Evolutionary conservation across 2,329 filamentous ascomycete species (phyloP), one percentile per base, ranked within the genome.

Genomic region (Catunica adiposa): DNA sequence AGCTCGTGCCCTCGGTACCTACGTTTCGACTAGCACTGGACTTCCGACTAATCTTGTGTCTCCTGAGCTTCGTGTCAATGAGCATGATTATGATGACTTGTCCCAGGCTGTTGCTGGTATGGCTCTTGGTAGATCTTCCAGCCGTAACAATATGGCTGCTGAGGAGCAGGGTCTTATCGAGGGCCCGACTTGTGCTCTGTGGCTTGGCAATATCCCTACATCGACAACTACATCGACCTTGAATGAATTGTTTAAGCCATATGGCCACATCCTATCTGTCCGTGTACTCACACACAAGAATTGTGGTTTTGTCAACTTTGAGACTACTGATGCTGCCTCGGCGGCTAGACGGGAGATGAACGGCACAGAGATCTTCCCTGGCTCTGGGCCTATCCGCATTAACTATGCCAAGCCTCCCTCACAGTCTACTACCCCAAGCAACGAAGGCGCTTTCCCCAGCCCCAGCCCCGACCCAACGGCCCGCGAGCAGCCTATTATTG

Each of bases 291-390:
- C 92, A 0, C 89, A 98, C 73, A 98, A 98, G 76, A 97, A 95
- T 69, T 98, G 92, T 66, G 92, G 90, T 2, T 98, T 98, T 63
- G 90, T 98, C 66, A 98, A 98, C 69, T 98, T 95, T 64, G 89
- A 97, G 69, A 83, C 80, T 58, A 71, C 92, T 29, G 89, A 97
- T 61, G 94, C 88, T 66, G 92, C 92, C 56, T 83, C 96, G 40
- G 82, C 87, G 59, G 92, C 92, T 15, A 94, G 90, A 67, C 82
- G 82, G 14, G 78, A 83, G 65, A 82, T 95, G 69, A 97, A 97
- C 64, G 89, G 89, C 63, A 96, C 95, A 69, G 92, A 98, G 68
- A 96, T 98, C 59, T 98, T 98, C 73, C 92, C 92, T 7, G 92
- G 92, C 56, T 89, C 89, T 57, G 92, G 92, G 1, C 89, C 90